Evolutionary conservation across 352 stramenopile genomes (phyloP).

Genomic region (Elongisporangium senticosum): DNA sequence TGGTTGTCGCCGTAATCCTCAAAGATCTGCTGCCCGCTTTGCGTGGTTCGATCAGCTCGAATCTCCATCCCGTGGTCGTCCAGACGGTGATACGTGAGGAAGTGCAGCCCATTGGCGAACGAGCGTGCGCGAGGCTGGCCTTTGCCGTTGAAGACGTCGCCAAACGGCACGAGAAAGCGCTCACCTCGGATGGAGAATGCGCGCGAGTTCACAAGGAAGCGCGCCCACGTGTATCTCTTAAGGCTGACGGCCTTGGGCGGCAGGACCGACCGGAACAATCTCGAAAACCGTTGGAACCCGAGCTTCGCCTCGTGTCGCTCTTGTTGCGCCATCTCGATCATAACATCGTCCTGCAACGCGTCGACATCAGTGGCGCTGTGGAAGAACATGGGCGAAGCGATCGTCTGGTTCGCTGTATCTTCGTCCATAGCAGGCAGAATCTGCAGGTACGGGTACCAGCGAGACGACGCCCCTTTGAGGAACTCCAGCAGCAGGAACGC

Average conservation of each 20-base stretch:
- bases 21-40: conserved; percentile 58
- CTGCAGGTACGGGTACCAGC: conserved; percentile 49
- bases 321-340: conserved; percentile 17
- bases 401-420: background rate
- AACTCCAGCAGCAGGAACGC: conserved; percentile 60
- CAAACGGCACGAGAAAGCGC: conserved; percentile 81
- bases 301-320: conserved; percentile 23
- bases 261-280: conserved; percentile 29
- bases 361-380: conserved; percentile 14
- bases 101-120: conserved; percentile 40
- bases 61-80: conserved; percentile 39
- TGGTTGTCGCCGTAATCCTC: conserved; percentile 95
- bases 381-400: conserved; percentile 38
- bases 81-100: conserved; percentile 58
- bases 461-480: conserved; percentile 26
- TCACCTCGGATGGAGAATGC: conserved; percentile 73
- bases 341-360: conserved; percentile 42
- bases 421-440: conserved; percentile 26
- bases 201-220: conserved; percentile 66
- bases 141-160: conserved; percentile 84
- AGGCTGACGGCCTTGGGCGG: conserved; percentile 2
- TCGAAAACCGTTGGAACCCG: conserved; percentile 34
- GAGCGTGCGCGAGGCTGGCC: conserved; percentile 19
- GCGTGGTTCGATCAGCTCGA: conserved; percentile 51
- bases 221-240: conserved; percentile 33